Conservation (phyloP, 1,284 basidiomycete species). For the Sporisorium graminicola region DNA sequence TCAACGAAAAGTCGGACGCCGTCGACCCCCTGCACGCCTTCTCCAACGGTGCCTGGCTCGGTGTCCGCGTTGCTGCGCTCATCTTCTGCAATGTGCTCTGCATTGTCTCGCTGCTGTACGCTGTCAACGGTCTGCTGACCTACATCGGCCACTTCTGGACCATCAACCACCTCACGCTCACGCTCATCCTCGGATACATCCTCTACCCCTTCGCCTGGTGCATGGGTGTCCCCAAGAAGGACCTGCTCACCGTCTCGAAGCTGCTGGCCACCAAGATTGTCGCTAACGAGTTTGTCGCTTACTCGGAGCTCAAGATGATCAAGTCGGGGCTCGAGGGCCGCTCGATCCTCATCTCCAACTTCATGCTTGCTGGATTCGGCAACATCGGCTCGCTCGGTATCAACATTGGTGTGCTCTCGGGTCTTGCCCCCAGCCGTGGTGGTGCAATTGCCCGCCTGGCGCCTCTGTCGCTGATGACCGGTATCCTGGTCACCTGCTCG, state of each 20-base stretch:
- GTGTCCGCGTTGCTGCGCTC: conserved; percentile 85
- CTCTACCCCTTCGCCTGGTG: conserved; percentile 81
- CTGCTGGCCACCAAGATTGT: conserved; percentile 88
- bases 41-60: conserved; percentile 86
- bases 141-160: conserved; percentile 90
- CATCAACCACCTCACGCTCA: conserved; percentile 81
- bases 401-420: conserved; percentile 87
- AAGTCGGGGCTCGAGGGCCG: conserved; percentile 76
- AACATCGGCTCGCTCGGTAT: conserved; percentile 84
- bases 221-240: conserved; percentile 73
- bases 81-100: conserved; percentile 85
- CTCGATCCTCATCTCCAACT: conserved; percentile 80
- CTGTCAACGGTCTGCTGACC: conserved; percentile 85
- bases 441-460: conserved; percentile 81
- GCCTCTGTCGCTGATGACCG: conserved; percentile 74
- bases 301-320: conserved; percentile 71
- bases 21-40: conserved; percentile 85
- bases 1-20: conserved; percentile 74
- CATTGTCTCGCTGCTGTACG: conserved; percentile 79
- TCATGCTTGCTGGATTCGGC: conserved; percentile 89
- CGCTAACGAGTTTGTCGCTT: conserved; percentile 84
- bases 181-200: conserved; percentile 84
- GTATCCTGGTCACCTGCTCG: conserved; percentile 70
- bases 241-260: conserved; percentile 71
- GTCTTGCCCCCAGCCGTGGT: conserved; percentile 82